phyloP scores from a whole-genome alignment of 2,329 filamentous ascomycete genomes.

The Aspergillus caelatus region DNA sequence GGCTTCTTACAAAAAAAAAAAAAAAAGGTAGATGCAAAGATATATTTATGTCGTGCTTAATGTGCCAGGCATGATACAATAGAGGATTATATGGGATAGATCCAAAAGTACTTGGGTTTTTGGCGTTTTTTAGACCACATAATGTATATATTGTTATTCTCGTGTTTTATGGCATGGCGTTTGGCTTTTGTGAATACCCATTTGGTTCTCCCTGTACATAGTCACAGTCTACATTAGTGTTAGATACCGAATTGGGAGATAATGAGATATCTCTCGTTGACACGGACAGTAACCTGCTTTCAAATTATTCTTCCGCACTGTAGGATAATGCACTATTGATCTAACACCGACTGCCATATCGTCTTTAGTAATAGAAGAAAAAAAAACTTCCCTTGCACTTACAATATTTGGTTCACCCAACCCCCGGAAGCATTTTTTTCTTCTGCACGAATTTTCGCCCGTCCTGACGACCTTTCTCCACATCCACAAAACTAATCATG shows the following conservation, averaged over 20 bases:
- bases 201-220: neutral
- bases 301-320: neutral
- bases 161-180: neutral
- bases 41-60: neutral
- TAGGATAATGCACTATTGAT: neutral
- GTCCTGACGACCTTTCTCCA: constrained; percentile 46
- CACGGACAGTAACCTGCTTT: neutral
- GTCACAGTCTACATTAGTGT: neutral
- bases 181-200: neutral
- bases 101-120: neutral
- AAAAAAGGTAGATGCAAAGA: neutral
- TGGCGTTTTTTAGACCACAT: neutral
- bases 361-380: neutral
- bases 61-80: neutral
- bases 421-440: constrained; percentile 33
- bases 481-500: constrained; percentile 43
- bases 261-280: neutral
- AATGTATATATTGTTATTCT: neutral
- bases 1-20: neutral
- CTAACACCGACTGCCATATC: neutral
- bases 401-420: constrained; percentile 11
- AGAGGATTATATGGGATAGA: neutral
- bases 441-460: constrained; percentile 40
- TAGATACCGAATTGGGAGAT: neutral
- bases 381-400: neutral